Conservation (phyloP, 495 filamentous ascomycete species). For the Aspergillus homomorphus region DNA sequence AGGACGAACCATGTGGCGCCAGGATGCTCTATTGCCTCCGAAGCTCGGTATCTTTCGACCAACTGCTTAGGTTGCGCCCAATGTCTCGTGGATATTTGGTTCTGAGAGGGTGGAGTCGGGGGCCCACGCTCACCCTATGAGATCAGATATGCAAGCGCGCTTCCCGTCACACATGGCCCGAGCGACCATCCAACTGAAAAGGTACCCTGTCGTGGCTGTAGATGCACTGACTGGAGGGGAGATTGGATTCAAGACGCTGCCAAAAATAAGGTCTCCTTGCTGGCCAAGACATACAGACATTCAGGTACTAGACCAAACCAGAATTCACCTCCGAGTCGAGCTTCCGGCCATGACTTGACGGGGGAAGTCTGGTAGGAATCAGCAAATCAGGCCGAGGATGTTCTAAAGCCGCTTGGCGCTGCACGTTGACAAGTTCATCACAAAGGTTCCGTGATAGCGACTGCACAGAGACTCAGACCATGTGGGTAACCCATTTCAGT, state of each 20-base stretch:
- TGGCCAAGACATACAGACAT: neutral
- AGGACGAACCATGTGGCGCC: conserved; percentile 18
- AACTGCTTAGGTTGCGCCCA: neutral
- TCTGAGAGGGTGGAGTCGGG: conserved; percentile 12
- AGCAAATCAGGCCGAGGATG: conserved; percentile 7
- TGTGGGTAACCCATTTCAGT: neutral
- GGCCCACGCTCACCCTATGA: conserved; percentile 26
- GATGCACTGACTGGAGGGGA: neutral
- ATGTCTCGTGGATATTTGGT: conserved; percentile 18
- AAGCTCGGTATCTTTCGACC: neutral
- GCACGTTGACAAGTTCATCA: conserved; percentile 20
- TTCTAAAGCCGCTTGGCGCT: conserved; percentile 16
- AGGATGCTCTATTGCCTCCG: conserved; percentile 2
- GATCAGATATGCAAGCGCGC: conserved; percentile 35
- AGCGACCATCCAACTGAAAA: conserved; percentile 9
- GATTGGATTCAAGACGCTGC: conserved; percentile 11
- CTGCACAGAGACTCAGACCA: neutral
- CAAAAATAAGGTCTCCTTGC: conserved; percentile 24
- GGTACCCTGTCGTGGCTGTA: conserved; percentile 3
- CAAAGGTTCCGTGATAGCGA: conserved; percentile 9
- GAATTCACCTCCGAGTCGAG: conserved; percentile 17
- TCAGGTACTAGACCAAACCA: conserved; percentile 18
- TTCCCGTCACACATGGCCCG: conserved; percentile 25
- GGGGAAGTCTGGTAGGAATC: neutral
- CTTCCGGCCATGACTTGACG: conserved; percentile 7